Evolutionary conservation across 1,284 basidiomycete genomes (phyloP).

Genomic region (Cryptococcus hybrid): DNA sequence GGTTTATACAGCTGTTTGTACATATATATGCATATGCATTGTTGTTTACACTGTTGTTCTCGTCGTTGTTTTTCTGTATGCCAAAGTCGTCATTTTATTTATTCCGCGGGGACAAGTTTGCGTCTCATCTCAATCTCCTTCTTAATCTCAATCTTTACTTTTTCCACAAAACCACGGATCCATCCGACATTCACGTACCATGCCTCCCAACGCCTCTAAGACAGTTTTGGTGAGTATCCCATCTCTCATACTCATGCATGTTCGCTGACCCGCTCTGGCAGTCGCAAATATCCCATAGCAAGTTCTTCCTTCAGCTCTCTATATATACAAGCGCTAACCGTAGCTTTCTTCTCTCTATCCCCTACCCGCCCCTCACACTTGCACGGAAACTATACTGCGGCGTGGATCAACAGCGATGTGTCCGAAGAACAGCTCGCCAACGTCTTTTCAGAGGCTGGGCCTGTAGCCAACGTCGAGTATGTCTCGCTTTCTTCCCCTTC

Average conservation of each 20-base stretch:
- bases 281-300: slow-evolving; percentile 48
- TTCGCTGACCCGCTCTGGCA: slow-evolving; percentile 3
- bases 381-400: neutral
- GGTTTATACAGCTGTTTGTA: no score
- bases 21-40: neutral
- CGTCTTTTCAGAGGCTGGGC: slow-evolving; percentile 53
- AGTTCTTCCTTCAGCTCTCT: slow-evolving; percentile 8
- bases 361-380: no score
- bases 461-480: slow-evolving; percentile 52
- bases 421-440: slow-evolving; percentile 50
- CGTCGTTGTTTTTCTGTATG: neutral
- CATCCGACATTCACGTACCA: neutral
- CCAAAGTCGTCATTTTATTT: neutral
- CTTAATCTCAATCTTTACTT: slow-evolving; percentile 1
- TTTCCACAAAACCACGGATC: neutral
- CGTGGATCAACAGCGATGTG: slow-evolving; percentile 36
- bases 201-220: slow-evolving; percentile 27
- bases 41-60: neutral
- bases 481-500: slow-evolving; percentile 10
- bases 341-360: neutral
- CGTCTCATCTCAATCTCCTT: no score
- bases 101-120: neutral
- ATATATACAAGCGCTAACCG: no score
- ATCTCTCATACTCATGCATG: neutral
- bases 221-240: slow-evolving; percentile 33